A percentile compares a stretch with the other conserved stretches of the same genome.
phyloP scores from a whole-genome alignment of 2,329 filamentous ascomycete genomes.

The Colletotrichum tropicicola region DNA sequence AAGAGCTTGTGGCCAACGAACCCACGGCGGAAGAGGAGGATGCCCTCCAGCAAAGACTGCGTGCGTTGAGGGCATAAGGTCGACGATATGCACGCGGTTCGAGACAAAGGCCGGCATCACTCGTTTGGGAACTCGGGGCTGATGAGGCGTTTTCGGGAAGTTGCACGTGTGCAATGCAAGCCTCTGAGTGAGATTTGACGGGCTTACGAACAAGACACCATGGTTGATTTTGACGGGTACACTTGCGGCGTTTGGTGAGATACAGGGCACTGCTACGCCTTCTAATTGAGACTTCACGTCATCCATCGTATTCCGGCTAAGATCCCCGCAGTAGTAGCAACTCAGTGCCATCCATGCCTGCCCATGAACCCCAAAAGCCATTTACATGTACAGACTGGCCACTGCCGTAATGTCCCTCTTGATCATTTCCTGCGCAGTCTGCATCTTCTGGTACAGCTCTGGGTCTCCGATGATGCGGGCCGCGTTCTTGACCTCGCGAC shows the following conservation, averaged over 20 bases:
- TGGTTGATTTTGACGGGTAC: background rate
- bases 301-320: too few species aligned
- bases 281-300: background rate
- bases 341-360: too few species aligned
- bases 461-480: slow-evolving; percentile 96
- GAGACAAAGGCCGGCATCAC: background rate
- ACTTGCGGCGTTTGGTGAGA: background rate
- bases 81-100: background rate
- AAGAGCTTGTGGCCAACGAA: slow-evolving; percentile 69
- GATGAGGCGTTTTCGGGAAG: slow-evolving; percentile 6
- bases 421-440: slow-evolving; percentile 96
- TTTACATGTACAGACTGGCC: slow-evolving; percentile 85
- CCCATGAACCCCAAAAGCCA: too few species aligned
- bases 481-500: slow-evolving; percentile 96
- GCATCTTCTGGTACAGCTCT: slow-evolving; percentile 94
- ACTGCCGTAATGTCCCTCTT: slow-evolving; percentile 94
- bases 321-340: too few species aligned
- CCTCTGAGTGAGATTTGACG: background rate
- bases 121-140: slow-evolving; percentile 5
- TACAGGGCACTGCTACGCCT: background rate
- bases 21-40: slow-evolving; percentile 84
- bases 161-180: slow-evolving; percentile 4
- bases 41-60: slow-evolving; percentile 70
- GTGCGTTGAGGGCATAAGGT: slow-evolving; percentile 60
- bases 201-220: background rate